Percentiles rank a stretch among this genome's conserved stretches.
These are phyloP conservation scores for Akanthomyces uredinophilus DNA, from an alignment of 2,329 filamentous ascomycete genomes.

Conservation along the genomic window DNA sequence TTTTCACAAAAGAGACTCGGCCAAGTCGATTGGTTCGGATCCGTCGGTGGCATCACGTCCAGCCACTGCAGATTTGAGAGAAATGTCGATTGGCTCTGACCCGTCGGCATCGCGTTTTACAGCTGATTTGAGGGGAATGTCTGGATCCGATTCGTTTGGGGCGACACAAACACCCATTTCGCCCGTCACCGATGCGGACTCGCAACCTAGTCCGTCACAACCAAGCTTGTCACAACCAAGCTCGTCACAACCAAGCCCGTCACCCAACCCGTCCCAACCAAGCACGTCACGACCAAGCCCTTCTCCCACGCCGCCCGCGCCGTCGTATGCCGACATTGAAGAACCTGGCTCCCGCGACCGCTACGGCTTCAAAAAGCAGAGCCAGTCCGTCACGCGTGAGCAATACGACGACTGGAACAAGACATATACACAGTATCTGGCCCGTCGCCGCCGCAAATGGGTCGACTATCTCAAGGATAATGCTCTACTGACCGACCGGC, in stretches of 20 bases:
- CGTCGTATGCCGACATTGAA: constrained; percentile 32
- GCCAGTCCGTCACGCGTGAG: constrained; percentile 67
- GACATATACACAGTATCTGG: constrained; percentile 69
- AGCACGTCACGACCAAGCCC: constrained; percentile 1
- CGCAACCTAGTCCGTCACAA: constrained; percentile 3
- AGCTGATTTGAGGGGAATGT: too few species aligned
- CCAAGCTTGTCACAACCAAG: background rate
- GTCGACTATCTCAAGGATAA: constrained; percentile 68
- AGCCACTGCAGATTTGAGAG: constrained; percentile 21
- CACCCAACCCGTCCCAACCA: constrained; percentile 14
- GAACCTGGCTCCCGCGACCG: constrained; percentile 61
- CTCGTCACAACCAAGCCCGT: constrained; percentile 12
- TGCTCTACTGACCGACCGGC: constrained; percentile 64
- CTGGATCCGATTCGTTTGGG: too few species aligned
- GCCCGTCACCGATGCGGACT: constrained; percentile 16
- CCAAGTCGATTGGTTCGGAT: constrained; percentile 48
- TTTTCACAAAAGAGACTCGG: constrained; percentile 19
- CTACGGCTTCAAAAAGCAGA: constrained; percentile 89
- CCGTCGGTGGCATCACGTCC: constrained; percentile 30
- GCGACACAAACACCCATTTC: constrained; percentile 9
- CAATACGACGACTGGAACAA: constrained; percentile 80
- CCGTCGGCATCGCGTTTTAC: too few species aligned
- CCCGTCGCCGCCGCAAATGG: constrained; percentile 78
- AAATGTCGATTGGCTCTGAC: background rate
- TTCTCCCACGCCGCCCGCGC: constrained; percentile 13